These are phyloP conservation scores for Rhodotorula diobovata DNA, from an alignment of 768 basidiomycete genomes.

Conservation along the genomic window DNA sequence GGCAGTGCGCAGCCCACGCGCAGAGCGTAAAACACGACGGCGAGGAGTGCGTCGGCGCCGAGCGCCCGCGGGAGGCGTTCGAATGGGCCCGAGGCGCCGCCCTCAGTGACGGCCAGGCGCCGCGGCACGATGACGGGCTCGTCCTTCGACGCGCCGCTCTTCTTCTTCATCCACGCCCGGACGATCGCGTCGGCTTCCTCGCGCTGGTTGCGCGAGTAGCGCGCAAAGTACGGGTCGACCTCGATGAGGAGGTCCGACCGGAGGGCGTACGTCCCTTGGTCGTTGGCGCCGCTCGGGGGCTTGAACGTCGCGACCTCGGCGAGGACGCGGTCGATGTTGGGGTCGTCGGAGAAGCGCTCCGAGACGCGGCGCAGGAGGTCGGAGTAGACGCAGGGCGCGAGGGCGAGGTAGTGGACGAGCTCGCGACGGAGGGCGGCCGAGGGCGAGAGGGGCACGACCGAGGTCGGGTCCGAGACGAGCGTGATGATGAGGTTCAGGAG, in stretches of 20 bases:
- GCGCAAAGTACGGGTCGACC: conserved; percentile 92
- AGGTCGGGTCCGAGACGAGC: conserved; percentile 74
- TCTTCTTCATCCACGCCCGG: conserved; percentile 60
- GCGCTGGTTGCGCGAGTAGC: conserved; percentile 87
- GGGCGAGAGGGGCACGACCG: conserved; percentile 64
- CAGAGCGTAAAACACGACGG: conserved; percentile 76
- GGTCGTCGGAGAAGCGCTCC: conserved; percentile 78
- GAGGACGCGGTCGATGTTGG: conserved; percentile 73
- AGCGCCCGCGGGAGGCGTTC: conserved; percentile 60
- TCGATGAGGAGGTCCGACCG: conserved; percentile 76
- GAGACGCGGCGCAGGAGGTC: conserved; percentile 87
- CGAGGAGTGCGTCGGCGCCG: conserved; percentile 66
- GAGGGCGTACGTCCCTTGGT: conserved; percentile 82
- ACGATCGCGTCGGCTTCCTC: conserved; percentile 82
- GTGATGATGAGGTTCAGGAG: conserved; percentile 80
- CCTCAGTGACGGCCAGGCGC: conserved; percentile 56
- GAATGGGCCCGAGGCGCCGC: conserved; percentile 59
- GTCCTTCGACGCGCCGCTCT: conserved; percentile 42
- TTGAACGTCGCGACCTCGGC: conserved; percentile 74
- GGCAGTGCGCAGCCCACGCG: conserved; percentile 52
- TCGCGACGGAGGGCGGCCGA: conserved; percentile 68
- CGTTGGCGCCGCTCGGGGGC: conserved; percentile 63
- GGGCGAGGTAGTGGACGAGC: conserved; percentile 81
- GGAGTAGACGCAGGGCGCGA: conserved; percentile 81
- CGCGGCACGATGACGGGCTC: conserved; percentile 74